These are phyloP conservation scores for Microdochium bolleyi DNA, from an alignment of 2,329 filamentous ascomycete genomes.

Conservation along the genomic window DNA sequence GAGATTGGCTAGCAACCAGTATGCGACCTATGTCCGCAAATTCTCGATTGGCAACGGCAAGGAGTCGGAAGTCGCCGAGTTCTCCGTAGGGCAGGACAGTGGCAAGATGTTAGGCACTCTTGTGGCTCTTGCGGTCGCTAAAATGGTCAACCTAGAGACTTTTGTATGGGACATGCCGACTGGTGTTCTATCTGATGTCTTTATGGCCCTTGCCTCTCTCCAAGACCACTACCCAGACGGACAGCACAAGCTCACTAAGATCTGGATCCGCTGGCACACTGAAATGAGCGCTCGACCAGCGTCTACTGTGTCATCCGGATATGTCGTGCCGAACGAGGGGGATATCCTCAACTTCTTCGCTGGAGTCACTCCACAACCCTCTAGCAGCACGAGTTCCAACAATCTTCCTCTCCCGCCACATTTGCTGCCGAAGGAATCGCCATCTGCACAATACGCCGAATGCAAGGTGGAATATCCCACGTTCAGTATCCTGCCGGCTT, in stretches of 20 bases:
- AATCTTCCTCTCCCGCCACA: conserved; percentile 12
- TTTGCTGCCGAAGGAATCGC: conserved; percentile 19
- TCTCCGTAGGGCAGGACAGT: conserved; percentile 73
- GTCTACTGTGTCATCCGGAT: conserved; percentile 14
- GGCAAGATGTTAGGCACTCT: conserved; percentile 86
- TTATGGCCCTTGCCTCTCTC: conserved; percentile 67
- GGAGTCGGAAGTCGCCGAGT: conserved; percentile 69
- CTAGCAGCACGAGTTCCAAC: conserved; percentile 13
- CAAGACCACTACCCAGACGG: conserved; percentile 51
- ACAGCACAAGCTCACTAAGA: conserved; percentile 58
- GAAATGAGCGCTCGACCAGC: conserved; percentile 43
- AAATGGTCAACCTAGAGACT: conserved; percentile 74
- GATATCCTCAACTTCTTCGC: conserved; percentile 13
- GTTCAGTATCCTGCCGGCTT: conserved; percentile 66
- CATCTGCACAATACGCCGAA: conserved; percentile 39
- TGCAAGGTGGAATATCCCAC: conserved; percentile 68
- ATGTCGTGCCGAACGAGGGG: conserved; percentile 16
- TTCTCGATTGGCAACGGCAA: conserved; percentile 83
- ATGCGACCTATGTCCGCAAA: conserved; percentile 71
- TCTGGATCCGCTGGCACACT: conserved; percentile 81
- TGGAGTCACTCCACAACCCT: conserved; percentile 8
- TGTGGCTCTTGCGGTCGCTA: conserved; percentile 69
- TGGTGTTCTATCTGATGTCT: conserved; percentile 72
- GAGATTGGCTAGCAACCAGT: conserved; percentile 49
- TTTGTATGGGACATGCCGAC: conserved; percentile 91